phyloP scores from a whole-genome alignment of 2,329 filamentous ascomycete genomes.

The Rhinocladiella mackenziei region DNA sequence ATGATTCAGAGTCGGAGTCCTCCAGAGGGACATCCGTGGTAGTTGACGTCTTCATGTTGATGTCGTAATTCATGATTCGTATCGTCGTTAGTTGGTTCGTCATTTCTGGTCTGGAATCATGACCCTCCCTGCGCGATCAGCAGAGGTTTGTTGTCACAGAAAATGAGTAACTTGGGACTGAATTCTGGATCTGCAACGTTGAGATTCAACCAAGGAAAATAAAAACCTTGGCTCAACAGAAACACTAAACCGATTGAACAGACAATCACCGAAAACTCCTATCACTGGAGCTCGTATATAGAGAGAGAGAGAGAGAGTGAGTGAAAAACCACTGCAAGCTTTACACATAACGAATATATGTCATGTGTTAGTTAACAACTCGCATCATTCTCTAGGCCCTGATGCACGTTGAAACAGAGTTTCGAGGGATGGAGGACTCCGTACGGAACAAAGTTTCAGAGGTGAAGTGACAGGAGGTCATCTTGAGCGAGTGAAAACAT shows the following conservation, averaged over 20 bases:
- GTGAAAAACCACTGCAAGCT: not conserved
- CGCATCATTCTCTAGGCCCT: too few relatives aligned
- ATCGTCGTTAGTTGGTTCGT: constrained; percentile 8
- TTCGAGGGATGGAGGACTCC: too few relatives aligned
- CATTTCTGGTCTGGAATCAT: constrained; percentile 2
- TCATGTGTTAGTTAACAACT: not conserved
- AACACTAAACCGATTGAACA: not conserved
- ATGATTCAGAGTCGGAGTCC: constrained; percentile 22
- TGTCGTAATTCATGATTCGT: constrained; percentile 11
- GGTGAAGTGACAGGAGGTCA: not conserved
- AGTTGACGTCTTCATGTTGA: constrained; percentile 1
- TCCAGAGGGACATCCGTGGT: not conserved
- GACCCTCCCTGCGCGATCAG: constrained; percentile 1
- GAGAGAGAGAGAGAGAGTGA: not conserved
- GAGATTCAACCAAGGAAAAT: not conserved
- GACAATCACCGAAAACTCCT: not conserved
- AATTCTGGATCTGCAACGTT: not conserved
- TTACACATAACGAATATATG: not conserved
- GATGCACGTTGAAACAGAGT: too few relatives aligned
- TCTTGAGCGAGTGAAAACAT: not conserved
- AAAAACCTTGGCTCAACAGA: too few relatives aligned
- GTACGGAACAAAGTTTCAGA: too few relatives aligned
- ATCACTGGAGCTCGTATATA: not conserved
- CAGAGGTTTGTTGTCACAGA: too few relatives aligned
- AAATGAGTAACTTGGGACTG: not conserved